phyloP scores from a whole-genome alignment of 2,329 filamentous ascomycete species.

The Cytospora mali region DNA sequence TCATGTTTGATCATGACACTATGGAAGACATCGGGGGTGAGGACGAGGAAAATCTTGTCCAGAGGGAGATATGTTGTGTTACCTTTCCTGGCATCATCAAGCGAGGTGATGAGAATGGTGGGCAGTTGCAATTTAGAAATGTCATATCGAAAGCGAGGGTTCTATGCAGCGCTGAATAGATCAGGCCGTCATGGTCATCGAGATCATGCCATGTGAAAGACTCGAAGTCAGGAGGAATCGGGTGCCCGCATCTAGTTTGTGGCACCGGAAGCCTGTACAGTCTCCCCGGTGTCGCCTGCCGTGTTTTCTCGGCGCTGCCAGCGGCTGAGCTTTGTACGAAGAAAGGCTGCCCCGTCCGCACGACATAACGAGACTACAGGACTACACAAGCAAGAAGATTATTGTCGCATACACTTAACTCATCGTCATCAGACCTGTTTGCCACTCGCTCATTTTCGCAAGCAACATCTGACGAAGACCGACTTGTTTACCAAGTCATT shows the following conservation, averaged over 20 bases:
- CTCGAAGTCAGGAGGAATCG: neutral
- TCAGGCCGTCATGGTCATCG: slow-evolving; percentile 8
- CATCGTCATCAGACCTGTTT: neutral
- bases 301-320: neutral
- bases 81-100: slow-evolving; percentile 68
- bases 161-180: slow-evolving; percentile 55
- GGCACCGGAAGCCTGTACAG: neutral
- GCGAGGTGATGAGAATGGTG: slow-evolving; percentile 65
- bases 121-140: slow-evolving; percentile 62
- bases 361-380: neutral
- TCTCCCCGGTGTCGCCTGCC: neutral
- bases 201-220: slow-evolving; percentile 12
- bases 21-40: slow-evolving; percentile 71
- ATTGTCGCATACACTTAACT: neutral
- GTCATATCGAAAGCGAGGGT: slow-evolving; percentile 69
- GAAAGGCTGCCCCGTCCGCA: neutral
- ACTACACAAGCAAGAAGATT: slow-evolving; percentile 5
- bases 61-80: slow-evolving; percentile 61
- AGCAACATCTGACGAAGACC: neutral
- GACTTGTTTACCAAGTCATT: neutral
- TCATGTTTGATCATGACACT: slow-evolving; percentile 57
- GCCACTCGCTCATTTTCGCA: neutral
- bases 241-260: neutral
- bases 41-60: slow-evolving; percentile 56
- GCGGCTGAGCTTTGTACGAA: neutral